Conservation (phyloP, 257 asterid species). For the Petrea volubilis region DNA sequence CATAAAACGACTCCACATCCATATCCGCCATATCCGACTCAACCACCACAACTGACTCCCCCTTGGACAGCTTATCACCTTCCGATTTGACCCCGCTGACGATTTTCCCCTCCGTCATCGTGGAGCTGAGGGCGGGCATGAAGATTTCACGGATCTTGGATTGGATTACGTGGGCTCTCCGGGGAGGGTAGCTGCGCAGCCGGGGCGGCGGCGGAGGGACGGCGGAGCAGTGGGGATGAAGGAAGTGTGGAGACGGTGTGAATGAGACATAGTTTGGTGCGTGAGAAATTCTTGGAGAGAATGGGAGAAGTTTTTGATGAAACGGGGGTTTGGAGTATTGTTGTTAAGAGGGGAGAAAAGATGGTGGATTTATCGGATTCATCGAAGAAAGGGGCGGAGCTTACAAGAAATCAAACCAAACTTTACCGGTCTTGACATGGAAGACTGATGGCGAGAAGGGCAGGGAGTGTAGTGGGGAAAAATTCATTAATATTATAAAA, state of each 20-base stretch:
- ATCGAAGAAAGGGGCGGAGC: slow-evolving; percentile 78
- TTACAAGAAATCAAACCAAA: slow-evolving; percentile 49
- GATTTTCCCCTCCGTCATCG: slow-evolving; percentile 97
- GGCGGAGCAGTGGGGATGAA: slow-evolving; percentile 65
- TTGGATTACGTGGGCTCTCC: slow-evolving; percentile 41
- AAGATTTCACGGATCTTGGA: slow-evolving; percentile 96
- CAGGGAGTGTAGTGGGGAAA: too few relatives aligned
- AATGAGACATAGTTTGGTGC: slow-evolving; percentile 61
- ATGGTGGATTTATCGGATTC: slow-evolving; percentile 47
- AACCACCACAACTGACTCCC: slow-evolving; percentile 90
- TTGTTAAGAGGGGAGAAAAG: slow-evolving; percentile 17
- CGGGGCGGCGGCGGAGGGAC: slow-evolving; percentile 48
- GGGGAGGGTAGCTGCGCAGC: slow-evolving; percentile 7
- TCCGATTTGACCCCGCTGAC: slow-evolving; percentile 90
- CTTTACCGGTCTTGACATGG: slow-evolving; percentile 50
- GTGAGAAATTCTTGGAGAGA: slow-evolving; percentile 8
- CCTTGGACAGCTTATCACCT: slow-evolving; percentile 87
- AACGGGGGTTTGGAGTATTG: slow-evolving; percentile 16
- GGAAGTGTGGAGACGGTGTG: slow-evolving; percentile 75
- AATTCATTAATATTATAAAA: too few relatives aligned
- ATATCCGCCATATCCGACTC: slow-evolving; percentile 96
- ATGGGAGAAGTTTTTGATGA: slow-evolving; percentile 26
- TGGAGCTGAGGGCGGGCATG: slow-evolving; percentile 96
- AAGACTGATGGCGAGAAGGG: slow-evolving; percentile 1
- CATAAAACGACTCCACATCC: slow-evolving; percentile 95